phyloP scores from a whole-genome alignment of 2,329 filamentous ascomycete genomes.

The Pseudocercospora vitis region DNA sequence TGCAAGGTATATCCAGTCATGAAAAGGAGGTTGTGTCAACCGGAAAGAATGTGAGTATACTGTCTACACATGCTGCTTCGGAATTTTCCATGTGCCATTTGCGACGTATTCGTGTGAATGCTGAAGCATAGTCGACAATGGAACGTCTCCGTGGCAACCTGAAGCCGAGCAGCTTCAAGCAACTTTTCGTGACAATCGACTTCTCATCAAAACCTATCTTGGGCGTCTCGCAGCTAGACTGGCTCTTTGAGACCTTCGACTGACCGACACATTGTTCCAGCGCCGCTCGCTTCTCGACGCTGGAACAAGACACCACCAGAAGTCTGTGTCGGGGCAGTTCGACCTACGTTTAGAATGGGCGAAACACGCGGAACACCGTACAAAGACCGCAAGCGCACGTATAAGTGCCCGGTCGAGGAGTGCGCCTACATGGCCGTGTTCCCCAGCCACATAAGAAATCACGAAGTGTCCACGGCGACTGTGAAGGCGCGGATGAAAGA shows the following conservation, averaged over 20 bases:
- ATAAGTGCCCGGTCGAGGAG: background rate
- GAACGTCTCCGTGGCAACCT: slow-evolving; percentile 3
- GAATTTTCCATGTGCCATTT: background rate
- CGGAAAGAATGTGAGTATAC: no score
- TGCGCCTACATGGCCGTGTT: background rate
- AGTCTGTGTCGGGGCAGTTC: no score
- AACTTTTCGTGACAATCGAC: no score
- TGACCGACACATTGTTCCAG: no score
- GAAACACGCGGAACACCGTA: background rate
- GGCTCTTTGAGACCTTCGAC: no score
- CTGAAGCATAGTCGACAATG: background rate
- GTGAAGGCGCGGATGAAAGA: background rate
- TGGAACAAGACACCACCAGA: no score
- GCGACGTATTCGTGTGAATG: background rate
- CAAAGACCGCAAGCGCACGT: background rate
- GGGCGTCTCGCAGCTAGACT: no score
- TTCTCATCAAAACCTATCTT: no score
- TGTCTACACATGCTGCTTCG: background rate
- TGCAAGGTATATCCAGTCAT: no score
- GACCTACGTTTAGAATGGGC: no score
- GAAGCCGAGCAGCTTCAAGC: background rate
- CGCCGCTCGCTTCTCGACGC: no score
- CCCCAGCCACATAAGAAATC: background rate
- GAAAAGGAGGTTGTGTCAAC: no score
- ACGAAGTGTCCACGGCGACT: background rate